Evolutionary conservation across 116 monocot species (phyloP), one percentile per base, ranked within the genome.

Genomic region (Thalassia testudinum): DNA sequence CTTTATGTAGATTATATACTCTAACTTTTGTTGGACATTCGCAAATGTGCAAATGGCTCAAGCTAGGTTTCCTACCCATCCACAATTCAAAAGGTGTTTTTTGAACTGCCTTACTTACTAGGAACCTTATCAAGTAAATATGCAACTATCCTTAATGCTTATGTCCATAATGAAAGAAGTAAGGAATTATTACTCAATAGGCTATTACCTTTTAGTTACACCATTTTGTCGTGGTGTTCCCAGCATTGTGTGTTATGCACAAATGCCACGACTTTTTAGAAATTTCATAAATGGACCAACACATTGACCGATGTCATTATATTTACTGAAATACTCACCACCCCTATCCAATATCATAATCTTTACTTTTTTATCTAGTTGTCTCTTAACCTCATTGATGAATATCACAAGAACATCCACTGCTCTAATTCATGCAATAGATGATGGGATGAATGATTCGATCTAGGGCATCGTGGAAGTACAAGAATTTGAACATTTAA

Each of bases 351-450:
- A 40, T 40, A 40, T 40, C 14, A 40, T 7, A 40, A 8, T 40
- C 40, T 40, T 40, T 40, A 40, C 40, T 40, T 40, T 40, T 40
- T 14, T 40, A 40, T 48, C 47, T 48, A 48, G n/a, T 20, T 48
- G 12, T 17, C 47, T 48, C n/a, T 48, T 19, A 20, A 48, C n/a
- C 47, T 48, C 19, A 48, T 48, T 48, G 19, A 48, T 48, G n/a
- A 19, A 48, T 48, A 19, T 13, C 47, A 11, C 47, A 11, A 17
- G n/a, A 20, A 48, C 14, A 14, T 40, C 19, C 4, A 13, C n/a
- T 48, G n/a, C 17, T 11, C n/a, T 11, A 20, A 5, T 11, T 19
- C n/a, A 48, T 48, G 47, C 8, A 48, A 19, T n/a, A n/a, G n/a
- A n/a, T n/a, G n/a, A n/a, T n/a, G n/a, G n/a, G n/a, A n/a, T n/a